Base-by-base conservation (phyloP, 2,329 filamentous ascomycete species). In the Beauveria medogensis region DNA sequence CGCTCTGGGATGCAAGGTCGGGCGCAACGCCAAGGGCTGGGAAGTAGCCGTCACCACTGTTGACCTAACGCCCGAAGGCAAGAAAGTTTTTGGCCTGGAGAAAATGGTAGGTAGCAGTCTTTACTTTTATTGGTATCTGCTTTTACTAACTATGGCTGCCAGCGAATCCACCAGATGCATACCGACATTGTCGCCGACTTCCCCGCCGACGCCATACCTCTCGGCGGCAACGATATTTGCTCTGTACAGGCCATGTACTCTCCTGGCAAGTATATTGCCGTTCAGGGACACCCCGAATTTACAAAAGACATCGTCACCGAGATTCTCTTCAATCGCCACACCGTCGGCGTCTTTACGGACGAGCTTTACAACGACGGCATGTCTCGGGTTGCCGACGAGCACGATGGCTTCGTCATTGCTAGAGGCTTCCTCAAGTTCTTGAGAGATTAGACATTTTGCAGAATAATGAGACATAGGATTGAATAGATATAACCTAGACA, bases 211-310 rank as follows among this genome's bases (percentile, higher is more conserved):
- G 82, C 87, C 2, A 78, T 87, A 60, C 73, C 78, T 2, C 78
- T 95, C 2, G 91, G 85, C 2, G 81, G 79, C 46, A 89, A 88
- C 2, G 79, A 81, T 3, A 74, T 79, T 51, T 95, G 91, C 75
- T 75, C 80, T 10, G 85, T 91, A n/a, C 91, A 96, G 72, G 89
- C 86, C 63, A 91, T 95, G 82, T 89, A 94, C 70, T 73, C 80
- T 22, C 82, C 86, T 9, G 77, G 80, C 47, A 80, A 81, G 41
- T 77, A 90, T 63, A 86, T 95, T 63, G 87, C 90, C 0, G 83
- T 96, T 1, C 91, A 96, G 76, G 91, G 91, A 6, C 91, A 96
- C 72, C 92, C 91, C 0, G 92, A 96, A 72, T 94, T 93, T 71
- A 89, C 81, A 4, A 79, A 80, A 62, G 81, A 85, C 18, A 92